Evolutionary conservation across 371 early-diverging fungal genomes (phyloP).

Genomic region (Conidiobolus incongruus): DNA sequence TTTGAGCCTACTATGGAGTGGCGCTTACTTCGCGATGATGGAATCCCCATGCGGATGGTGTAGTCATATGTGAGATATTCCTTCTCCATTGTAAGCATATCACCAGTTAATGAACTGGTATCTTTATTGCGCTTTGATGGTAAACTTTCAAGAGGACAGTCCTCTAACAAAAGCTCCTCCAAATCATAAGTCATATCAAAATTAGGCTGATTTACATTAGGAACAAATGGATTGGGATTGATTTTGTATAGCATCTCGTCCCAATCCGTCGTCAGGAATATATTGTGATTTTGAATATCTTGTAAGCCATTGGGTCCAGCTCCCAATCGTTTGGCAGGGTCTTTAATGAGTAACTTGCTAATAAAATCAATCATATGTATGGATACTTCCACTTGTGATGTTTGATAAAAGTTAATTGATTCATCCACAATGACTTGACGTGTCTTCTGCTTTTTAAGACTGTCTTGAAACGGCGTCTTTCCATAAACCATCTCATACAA

Average conservation of each 20-base stretch:
- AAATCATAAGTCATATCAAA: constrained; percentile 92
- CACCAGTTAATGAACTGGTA: constrained; percentile 6
- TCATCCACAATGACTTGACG: background rate
- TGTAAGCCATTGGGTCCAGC: constrained; percentile 9
- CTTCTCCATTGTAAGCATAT: constrained; percentile 10
- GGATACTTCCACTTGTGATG: background rate
- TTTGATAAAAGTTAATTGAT: background rate
- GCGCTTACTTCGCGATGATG: too few species aligned
- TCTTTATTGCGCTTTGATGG: constrained; percentile 10
- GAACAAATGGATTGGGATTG: constrained; percentile 12
- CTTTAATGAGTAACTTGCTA: constrained; percentile 1
- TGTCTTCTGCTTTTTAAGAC: background rate
- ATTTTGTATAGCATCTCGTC: constrained; percentile 12
- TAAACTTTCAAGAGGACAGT: constrained; percentile 54
- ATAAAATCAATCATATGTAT: too few species aligned
- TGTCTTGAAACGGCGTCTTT: constrained; percentile 7
- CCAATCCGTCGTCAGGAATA: constrained; percentile 12
- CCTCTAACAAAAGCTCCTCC: constrained; percentile 82
- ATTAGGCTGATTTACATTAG: constrained; percentile 35
- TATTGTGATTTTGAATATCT: constrained; percentile 10
- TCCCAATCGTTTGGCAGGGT: constrained; percentile 5
- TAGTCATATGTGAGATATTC: constrained; percentile 9
- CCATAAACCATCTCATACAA: constrained; percentile 47
- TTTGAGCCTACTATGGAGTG: too few species aligned
- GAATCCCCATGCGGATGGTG: too few species aligned